Base-by-base conservation (phyloP, 192 early-diverging fungal genomes). In the Pilobolus umbonatus region DNA sequence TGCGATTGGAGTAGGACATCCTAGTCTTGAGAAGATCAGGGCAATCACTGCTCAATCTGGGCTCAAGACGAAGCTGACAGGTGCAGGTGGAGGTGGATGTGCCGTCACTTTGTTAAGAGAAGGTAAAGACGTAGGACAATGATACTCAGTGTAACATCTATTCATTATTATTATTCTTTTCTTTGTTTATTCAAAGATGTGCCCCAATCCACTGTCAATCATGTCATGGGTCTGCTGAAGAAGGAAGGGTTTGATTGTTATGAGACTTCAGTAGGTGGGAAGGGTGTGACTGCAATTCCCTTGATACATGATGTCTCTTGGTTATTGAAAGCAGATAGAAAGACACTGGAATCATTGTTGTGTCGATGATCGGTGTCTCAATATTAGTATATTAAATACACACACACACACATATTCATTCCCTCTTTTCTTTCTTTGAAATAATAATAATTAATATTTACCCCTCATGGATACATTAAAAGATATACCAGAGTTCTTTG, bases 51-150 rank as follows among this genome's bases (percentile, higher is more conserved):
- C 71, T 1, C 26, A 61, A n/a, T 65, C 78, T 36, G 79, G 76
- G 0, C 68, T 97, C 61, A 76, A 79, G 29, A 81, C 91, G 17
- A 99, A 99, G 72, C 71, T 99, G 29, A 99, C 97, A 3, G 97
- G 97, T 29, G 93, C 93, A 24, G 95, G 97, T 26, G 97, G 97
- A 38, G 97, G 97, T 53, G 97, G 97, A 11, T 99, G 96, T 69
- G 89, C 90, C 19, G 63, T 99, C 46, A 92, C 90, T 0, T 72
- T 90, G 47, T 64, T 93, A 19, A 79, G 83, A 15, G 70, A 84
- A 45, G 82, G 82, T 84, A 76, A 69, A 35, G 30, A n/a, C 0
- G 14, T 17, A 6, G n/a, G 5, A 11, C 19, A 10, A 8, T 46
- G 28, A 34, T 12, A 25, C 7, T 8, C 17, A 22, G 45, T 26